These are phyloP conservation scores for Olyra latifolia DNA, from an alignment of 176 grass and related monocot species.

Conservation along the genomic window DNA sequence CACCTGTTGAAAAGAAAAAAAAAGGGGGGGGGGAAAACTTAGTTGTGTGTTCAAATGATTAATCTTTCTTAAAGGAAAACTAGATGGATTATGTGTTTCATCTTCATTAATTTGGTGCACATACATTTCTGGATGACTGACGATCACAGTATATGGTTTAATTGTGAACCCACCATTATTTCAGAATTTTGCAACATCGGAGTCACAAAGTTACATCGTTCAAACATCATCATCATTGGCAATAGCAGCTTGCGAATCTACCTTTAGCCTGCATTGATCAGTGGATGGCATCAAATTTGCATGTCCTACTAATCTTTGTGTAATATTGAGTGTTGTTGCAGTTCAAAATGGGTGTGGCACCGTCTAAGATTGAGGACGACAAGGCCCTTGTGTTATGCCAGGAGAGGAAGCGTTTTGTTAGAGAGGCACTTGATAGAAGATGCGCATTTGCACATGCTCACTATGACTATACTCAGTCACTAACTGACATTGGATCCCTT, in stretches of 20 bases:
- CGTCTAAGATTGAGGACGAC: conserved; percentile 9
- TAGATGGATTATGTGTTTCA: no score
- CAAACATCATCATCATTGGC: background rate
- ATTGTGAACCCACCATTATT: background rate
- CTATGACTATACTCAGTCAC: conserved; percentile 48
- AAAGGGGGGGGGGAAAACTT: no score
- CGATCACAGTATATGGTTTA: background rate
- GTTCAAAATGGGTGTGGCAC: background rate
- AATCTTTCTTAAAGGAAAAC: no score
- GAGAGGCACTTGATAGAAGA: conserved; percentile 61
- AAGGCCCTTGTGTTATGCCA: conserved; percentile 53
- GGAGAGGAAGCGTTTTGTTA: conserved; percentile 62
- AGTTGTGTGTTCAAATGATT: background rate
- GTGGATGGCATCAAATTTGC: background rate
- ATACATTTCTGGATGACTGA: background rate
- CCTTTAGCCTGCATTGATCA: background rate
- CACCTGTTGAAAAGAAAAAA: background rate
- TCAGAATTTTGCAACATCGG: background rate
- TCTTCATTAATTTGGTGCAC: background rate
- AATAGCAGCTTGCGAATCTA: background rate
- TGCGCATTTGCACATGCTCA: conserved; percentile 56
- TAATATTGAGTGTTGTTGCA: background rate
- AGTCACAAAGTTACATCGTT: background rate
- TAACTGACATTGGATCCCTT: conserved; percentile 51
- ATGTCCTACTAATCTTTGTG: background rate